Evolutionary conservation across 495 filamentous ascomycete genomes (phyloP).

Genomic region (Annulohypoxylon moriforme): DNA sequence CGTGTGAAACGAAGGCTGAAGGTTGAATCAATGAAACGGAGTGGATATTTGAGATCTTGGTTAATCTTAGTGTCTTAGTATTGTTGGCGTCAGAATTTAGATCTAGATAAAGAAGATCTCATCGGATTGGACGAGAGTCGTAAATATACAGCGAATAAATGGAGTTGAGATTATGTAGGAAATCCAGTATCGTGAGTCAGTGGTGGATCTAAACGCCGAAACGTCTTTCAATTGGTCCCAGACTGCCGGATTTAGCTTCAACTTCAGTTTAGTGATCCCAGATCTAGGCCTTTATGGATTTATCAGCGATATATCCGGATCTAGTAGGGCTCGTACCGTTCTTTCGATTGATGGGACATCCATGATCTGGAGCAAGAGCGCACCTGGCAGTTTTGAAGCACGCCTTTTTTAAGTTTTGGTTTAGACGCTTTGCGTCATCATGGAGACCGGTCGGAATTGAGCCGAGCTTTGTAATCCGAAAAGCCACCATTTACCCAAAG

Average conservation of each 20-base stretch:
- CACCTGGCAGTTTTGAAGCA: background rate
- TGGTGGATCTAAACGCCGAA: background rate
- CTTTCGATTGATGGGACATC: background rate
- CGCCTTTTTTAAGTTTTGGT: background rate
- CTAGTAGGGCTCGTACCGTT: background rate
- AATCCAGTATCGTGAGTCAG: slow-evolving; percentile 3
- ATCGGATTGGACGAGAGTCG: background rate
- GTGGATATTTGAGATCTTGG: slow-evolving; percentile 2
- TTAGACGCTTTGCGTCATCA: slow-evolving; percentile 10
- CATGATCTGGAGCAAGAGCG: background rate
- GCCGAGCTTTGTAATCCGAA: slow-evolving; percentile 29
- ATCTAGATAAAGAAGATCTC: slow-evolving; percentile 4
- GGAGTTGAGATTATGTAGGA: background rate
- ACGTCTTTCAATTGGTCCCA: slow-evolving; percentile 9
- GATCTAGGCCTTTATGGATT: slow-evolving; percentile 18
- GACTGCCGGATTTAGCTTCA: slow-evolving; percentile 18
- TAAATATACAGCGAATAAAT: background rate
- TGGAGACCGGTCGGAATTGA: background rate
- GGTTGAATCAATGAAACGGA: background rate
- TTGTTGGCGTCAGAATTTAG: background rate
- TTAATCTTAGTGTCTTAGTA: background rate
- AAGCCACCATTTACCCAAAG: background rate
- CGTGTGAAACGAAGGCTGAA: background rate
- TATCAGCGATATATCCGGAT: slow-evolving; percentile 30
- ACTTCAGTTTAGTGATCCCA: slow-evolving; percentile 8